Conservation (phyloP, 2,329 filamentous ascomycete species). For the Lasiodiplodia theobromae region DNA sequence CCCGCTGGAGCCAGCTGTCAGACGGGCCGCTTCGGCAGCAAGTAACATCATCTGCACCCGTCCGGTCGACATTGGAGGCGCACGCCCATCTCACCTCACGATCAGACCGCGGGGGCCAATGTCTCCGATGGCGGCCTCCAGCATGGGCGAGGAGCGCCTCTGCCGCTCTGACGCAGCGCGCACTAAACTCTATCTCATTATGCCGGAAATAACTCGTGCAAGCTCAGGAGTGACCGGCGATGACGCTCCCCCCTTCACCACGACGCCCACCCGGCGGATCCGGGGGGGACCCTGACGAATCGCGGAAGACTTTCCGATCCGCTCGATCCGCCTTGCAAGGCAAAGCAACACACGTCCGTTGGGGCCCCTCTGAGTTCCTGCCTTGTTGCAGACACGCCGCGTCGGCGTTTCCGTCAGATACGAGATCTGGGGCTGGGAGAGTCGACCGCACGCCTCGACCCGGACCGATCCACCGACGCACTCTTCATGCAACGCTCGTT, state of each 20-base stretch:
- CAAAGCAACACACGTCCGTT: neutral
- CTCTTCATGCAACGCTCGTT: conserved; percentile 24
- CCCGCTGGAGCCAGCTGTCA: conserved; percentile 7
- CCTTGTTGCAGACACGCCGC: conserved; percentile 8
- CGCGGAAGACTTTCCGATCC: conserved; percentile 24
- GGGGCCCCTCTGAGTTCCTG: conserved; percentile 5
- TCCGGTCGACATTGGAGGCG: neutral
- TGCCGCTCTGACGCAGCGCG: conserved; percentile 8
- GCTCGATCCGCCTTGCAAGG: conserved; percentile 22
- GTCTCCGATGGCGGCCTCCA: conserved; percentile 1
- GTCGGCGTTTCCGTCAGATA: conserved; percentile 20
- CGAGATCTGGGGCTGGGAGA: conserved; percentile 20
- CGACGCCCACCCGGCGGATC: conserved; percentile 20
- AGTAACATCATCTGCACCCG: neutral
- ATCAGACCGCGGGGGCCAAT: neutral
- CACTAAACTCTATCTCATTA: conserved; percentile 16
- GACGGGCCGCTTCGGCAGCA: conserved; percentile 13
- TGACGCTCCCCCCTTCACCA: conserved; percentile 16
- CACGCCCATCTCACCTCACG: neutral
- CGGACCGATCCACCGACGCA: conserved; percentile 16
- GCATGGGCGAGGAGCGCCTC: conserved; percentile 8
- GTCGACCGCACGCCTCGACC: conserved; percentile 7
- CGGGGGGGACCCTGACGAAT: conserved; percentile 21
- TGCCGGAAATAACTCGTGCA: conserved; percentile 9
- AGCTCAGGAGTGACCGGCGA: neutral